phyloP scores from a whole-genome alignment of 345 rosid species.

The Pseudoturritis turrita region DNA sequence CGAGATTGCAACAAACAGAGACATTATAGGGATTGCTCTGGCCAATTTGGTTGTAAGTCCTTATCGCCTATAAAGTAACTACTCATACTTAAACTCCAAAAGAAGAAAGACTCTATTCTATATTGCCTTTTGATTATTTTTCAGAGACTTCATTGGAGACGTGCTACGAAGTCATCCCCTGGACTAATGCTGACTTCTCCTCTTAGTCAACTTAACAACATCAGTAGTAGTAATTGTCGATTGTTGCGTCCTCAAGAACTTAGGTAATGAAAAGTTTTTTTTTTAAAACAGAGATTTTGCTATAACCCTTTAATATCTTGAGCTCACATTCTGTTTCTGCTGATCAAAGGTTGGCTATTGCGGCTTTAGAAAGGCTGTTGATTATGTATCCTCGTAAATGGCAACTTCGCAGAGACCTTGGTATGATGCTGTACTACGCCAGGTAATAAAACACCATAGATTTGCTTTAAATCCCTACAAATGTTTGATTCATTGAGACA shows the following conservation, averaged over 20 bases:
- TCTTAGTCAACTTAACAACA: constrained; percentile 49
- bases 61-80: background rate
- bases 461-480: too few species aligned
- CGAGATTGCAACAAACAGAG: constrained; percentile 77
- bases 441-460: constrained; percentile 39
- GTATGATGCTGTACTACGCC: constrained; percentile 81
- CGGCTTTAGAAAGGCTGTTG: constrained; percentile 84
- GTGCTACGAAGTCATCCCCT: constrained; percentile 69
- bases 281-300: background rate
- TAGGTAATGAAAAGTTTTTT: constrained; percentile 38
- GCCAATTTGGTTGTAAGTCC: constrained; percentile 88
- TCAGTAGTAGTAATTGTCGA: constrained; percentile 39
- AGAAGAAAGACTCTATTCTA: background rate
- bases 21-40: constrained; percentile 86
- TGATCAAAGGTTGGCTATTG: constrained; percentile 62
- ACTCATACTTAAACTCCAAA: background rate
- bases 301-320: background rate
- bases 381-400: constrained; percentile 86
- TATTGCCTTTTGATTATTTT: background rate
- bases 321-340: constrained; percentile 6
- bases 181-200: constrained; percentile 94
- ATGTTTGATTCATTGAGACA: too few species aligned
- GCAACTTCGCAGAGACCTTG: constrained; percentile 82
- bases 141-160: constrained; percentile 95
- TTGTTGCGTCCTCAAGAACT: constrained; percentile 75